Base-by-base conservation (phyloP, 2,329 filamentous ascomycete species). In the Talaromyces amestolkiae region DNA sequence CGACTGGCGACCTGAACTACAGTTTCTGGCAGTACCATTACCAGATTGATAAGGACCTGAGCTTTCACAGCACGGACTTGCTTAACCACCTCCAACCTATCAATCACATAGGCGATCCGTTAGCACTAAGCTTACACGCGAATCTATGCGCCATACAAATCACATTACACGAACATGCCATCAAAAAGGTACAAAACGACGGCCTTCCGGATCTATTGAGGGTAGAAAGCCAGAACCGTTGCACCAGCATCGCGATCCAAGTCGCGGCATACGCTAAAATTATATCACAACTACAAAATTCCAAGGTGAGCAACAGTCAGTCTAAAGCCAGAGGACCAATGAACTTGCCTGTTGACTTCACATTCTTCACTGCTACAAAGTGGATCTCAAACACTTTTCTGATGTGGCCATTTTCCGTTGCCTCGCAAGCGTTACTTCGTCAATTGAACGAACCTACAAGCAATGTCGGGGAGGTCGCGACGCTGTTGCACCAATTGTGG, bases 1-100 rank as follows among this genome's bases (percentile, higher is more conserved):
- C 33, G 33, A 58, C 37, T 6, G 33, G 54, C 22, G 54, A 58
- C 54, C 10, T 39, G 15, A 37, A 58, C 54, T 58, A 58, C 19
- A 41, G 37, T 58, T 58, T 58, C 54, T 58, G 54, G 54, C 54
- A 58, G 10, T 41, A 58, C 31, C 54, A 58, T 41, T 58, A 58
- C 11, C 54, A 58, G 22, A 37, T 58, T 22, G 54, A 58, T n/a
- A 58, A 58, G 15, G 54, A 58, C 11, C 10, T 58, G 19, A 41
- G 37, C 37, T 58, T 41, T 22, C 15, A 58, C 22, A 27, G 33
- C 37, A 58, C 54, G 19, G 37, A 58, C 17, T 27, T 58, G 19
- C 15, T 58, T 7, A 41, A 41, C 54, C 54, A 58, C 3, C 33
- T 58, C 19, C 33, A 58, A 58, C 54, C 54, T 19, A 37, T 37